phyloP scores from a whole-genome alignment of 139 green algal genomes.

The Volvox africanus region DNA sequence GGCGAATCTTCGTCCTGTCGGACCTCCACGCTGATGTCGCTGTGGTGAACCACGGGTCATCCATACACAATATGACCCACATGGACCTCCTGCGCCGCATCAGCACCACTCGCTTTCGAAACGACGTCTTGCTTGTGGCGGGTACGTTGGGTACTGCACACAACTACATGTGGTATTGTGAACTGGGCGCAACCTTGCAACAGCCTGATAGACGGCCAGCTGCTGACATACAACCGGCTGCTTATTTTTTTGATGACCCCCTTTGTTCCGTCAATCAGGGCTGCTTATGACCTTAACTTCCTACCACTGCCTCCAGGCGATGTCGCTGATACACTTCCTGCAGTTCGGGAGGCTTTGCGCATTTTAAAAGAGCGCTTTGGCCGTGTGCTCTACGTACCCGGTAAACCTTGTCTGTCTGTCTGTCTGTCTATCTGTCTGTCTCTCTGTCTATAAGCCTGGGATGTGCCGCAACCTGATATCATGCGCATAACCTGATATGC shows the following conservation, averaged over 20 bases:
- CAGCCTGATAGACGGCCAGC: too few relatives aligned
- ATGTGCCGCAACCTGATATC: too few relatives aligned
- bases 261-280: too few relatives aligned
- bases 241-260: too few relatives aligned
- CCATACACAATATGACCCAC: background rate
- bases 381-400: constrained; percentile 31
- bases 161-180: too few relatives aligned
- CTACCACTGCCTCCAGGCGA: constrained; percentile 3
- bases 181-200: too few relatives aligned
- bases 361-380: constrained; percentile 39
- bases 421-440: background rate
- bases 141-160: background rate
- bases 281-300: too few relatives aligned
- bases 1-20: constrained; percentile 18
- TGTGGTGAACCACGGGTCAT: background rate
- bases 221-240: too few relatives aligned
- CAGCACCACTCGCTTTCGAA: background rate
- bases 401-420: background rate
- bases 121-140: constrained; percentile 27
- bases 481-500: too few relatives aligned
- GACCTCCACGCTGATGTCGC: constrained; percentile 24
- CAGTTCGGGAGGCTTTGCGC: background rate
- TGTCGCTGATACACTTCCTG: constrained; percentile 16
- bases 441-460: too few relatives aligned
- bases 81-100: constrained; percentile 40